Conservation (phyloP, 2,329 filamentous ascomycete genomes). For the Erysiphe pulchra region DNA sequence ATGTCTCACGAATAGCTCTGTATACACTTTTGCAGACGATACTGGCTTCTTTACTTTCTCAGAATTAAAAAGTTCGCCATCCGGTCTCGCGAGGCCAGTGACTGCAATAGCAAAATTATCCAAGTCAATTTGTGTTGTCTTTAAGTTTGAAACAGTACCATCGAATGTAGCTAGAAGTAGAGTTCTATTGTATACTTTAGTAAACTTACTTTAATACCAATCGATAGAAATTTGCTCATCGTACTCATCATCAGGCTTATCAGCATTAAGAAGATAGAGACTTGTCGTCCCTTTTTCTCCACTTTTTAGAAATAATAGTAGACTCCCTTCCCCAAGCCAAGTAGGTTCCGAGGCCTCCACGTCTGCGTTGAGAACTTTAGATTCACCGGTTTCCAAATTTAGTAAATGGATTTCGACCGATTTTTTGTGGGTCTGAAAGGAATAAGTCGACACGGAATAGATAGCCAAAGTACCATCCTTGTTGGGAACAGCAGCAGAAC, state of each 20-base stretch:
- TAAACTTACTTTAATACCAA: conserved; percentile 1
- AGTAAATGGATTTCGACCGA: conserved; percentile 43
- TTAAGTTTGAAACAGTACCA: conserved; percentile 31
- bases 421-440: conserved; percentile 48
- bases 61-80: conserved; percentile 43
- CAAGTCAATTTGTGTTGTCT: conserved; percentile 24
- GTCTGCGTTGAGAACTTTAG: conserved; percentile 38
- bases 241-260: conserved; percentile 7
- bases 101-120: conserved; percentile 27
- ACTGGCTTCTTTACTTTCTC: conserved; percentile 30
- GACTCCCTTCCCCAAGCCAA: conserved; percentile 30
- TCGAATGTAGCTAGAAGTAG: conserved; percentile 22
- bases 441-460: conserved; percentile 52
- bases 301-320: conserved; percentile 16
- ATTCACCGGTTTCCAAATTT: conserved; percentile 39
- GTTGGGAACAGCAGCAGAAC: conserved; percentile 47
- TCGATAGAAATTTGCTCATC: not conserved
- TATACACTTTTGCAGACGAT: conserved; percentile 46
- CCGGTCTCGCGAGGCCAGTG: conserved; percentile 38
- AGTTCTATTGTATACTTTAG: conserved; percentile 8
- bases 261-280: conserved; percentile 9
- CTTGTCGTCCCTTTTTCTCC: conserved; percentile 24
- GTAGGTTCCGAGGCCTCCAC: conserved; percentile 39
- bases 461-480: conserved; percentile 34
- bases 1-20: conserved; percentile 51